These are phyloP conservation scores for Claviceps sp. DNA, from an alignment of 2,329 filamentous ascomycete genomes.

Conservation along the genomic window DNA sequence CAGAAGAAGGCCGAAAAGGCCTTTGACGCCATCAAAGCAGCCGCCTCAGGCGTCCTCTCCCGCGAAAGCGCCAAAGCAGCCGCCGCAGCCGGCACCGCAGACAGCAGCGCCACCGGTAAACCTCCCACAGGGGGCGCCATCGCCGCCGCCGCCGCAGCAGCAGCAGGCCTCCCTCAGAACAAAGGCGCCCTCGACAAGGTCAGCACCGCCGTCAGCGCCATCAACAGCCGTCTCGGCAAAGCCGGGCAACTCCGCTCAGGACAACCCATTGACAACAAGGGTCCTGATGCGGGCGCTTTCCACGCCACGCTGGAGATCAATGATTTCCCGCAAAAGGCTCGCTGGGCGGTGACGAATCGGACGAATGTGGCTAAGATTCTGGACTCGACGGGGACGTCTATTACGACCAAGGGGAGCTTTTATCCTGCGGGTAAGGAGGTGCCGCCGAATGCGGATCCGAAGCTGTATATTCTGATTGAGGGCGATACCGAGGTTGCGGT, in stretches of 20 bases:
- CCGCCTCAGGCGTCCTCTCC: conserved; percentile 42
- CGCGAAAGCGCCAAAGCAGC: conserved; percentile 33
- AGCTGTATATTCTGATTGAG: conserved; percentile 94
- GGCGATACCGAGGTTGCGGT: conserved; percentile 92
- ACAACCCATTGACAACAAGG: conserved; percentile 95
- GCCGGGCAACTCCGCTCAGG: conserved; percentile 82
- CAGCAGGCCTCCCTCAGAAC: conserved; percentile 35
- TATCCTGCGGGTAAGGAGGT: conserved; percentile 75
- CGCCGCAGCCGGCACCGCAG: conserved; percentile 15
- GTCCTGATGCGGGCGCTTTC: conserved; percentile 90
- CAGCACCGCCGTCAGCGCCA: conserved; percentile 77
- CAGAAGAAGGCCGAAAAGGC: conserved; percentile 59
- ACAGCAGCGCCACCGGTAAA: conserved; percentile 8
- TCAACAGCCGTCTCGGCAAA: conserved; percentile 80
- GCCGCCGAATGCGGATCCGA: conserved; percentile 62
- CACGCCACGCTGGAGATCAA: conserved; percentile 98
- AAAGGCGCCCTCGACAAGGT: conserved; percentile 74
- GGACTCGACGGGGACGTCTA: conserved; percentile 85
- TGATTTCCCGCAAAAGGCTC: conserved; percentile 95
- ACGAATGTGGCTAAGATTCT: conserved; percentile 98
- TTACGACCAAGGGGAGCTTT: conserved; percentile 92
- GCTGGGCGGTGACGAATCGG: conserved; percentile 96
- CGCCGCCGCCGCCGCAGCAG: conserved; percentile 28
- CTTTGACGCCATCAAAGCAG: conserved; percentile 49
- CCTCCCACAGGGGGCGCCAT: neutral